phyloP scores from a whole-genome alignment of 257 asterid species.

The Salvia rosmarinus region DNA sequence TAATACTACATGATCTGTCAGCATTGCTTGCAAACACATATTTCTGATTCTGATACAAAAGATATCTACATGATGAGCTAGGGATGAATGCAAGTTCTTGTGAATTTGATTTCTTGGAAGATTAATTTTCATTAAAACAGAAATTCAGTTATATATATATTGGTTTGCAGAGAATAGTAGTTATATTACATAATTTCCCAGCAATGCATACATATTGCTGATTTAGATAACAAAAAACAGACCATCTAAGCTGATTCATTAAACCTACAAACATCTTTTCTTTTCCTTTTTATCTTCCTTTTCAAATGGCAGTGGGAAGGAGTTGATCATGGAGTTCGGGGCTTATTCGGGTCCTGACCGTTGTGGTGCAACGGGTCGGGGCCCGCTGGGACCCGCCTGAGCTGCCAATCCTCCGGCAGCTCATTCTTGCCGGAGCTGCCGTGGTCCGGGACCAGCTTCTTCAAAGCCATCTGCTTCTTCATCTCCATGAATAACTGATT shows the following conservation, averaged over 20 bases:
- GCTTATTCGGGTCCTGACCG: conserved; percentile 56
- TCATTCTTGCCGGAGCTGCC: conserved; percentile 29
- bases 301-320: not conserved
- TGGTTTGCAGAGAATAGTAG: not conserved
- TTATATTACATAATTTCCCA: conserved; percentile 29
- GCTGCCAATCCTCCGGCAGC: conserved; percentile 56
- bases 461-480: conserved; percentile 44
- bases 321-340: conserved; percentile 48
- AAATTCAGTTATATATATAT: not conserved
- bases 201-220: conserved; percentile 18
- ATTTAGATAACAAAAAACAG: conserved; percentile 24
- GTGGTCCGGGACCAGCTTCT: conserved; percentile 30
- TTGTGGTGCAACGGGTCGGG: conserved; percentile 74
- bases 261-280: conserved; percentile 1
- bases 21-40: too few relatives aligned
- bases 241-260: conserved; percentile 16
- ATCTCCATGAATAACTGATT: conserved; percentile 46
- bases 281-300: not conserved
- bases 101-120: conserved; percentile 31
- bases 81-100: conserved; percentile 33
- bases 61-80: conserved; percentile 46
- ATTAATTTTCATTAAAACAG: not conserved
- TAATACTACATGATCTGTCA: too few relatives aligned
- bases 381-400: conserved; percentile 63
- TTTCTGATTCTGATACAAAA: conserved; percentile 53